Evolutionary conservation across 495 filamentous ascomycete species (phyloP).

Genomic region (Articulospora tetracladia): DNA sequence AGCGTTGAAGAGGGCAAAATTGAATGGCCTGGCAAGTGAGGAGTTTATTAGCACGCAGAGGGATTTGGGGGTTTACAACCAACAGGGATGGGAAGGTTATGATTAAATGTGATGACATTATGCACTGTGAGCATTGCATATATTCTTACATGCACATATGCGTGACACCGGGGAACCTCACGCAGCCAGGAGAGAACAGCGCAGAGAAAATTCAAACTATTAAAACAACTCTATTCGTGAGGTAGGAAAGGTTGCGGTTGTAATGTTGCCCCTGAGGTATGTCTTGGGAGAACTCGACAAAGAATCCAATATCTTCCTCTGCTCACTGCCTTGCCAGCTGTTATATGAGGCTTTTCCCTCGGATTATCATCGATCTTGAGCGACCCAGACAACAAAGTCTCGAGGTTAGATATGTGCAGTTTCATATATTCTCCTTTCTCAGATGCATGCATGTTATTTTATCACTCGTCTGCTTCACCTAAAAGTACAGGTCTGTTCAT

Average conservation of each 20-base stretch:
- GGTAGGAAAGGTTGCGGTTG: not conserved
- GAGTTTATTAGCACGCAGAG: constrained; percentile 73
- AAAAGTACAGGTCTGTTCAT: not conserved
- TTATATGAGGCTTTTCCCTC: too few relatives aligned
- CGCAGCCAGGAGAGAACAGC: not conserved
- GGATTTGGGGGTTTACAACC: constrained; percentile 50
- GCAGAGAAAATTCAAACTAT: not conserved
- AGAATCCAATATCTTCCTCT: too few relatives aligned
- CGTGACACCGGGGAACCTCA: not conserved
- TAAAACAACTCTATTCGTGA: not conserved
- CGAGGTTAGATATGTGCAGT: not conserved
- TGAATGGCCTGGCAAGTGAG: constrained; percentile 58
- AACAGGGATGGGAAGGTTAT: constrained; percentile 36
- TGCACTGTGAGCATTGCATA: not conserved
- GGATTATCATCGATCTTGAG: too few relatives aligned
- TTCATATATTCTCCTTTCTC: not conserved
- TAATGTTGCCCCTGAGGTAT: not conserved
- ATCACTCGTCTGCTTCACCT: not conserved
- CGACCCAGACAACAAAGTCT: not conserved
- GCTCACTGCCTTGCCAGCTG: too few relatives aligned
- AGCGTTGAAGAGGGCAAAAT: constrained; percentile 60
- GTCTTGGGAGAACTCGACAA: too few relatives aligned
- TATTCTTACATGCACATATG: not conserved
- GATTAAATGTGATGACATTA: constrained; percentile 18
- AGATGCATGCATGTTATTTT: not conserved